A percentile compares a stretch with the other conserved stretches of the same genome.
These are phyloP conservation scores for Spatholobus suberectus DNA, from an alignment of 306 rosid genomes.

Conservation along the genomic window DNA sequence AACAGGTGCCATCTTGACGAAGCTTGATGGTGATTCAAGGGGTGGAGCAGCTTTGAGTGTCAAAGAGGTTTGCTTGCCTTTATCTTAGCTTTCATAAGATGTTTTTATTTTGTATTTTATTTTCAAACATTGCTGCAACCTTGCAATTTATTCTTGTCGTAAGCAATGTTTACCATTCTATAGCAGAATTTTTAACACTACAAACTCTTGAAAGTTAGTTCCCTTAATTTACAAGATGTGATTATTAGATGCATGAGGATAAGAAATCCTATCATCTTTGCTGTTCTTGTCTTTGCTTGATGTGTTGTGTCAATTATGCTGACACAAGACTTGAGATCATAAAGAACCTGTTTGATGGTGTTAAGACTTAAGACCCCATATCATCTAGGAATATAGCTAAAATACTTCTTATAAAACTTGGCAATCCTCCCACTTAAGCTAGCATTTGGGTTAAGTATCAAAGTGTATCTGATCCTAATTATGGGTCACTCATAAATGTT, in stretches of 20 bases:
- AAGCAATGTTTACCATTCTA: constrained; percentile 16
- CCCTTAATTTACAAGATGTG: background rate
- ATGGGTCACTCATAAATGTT: background rate
- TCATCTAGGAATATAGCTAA: background rate
- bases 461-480: background rate
- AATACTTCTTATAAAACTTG: background rate
- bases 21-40: constrained; percentile 99
- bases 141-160: constrained; percentile 15
- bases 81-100: constrained; percentile 14
- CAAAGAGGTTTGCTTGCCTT: constrained; percentile 73
- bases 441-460: background rate
- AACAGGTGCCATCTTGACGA: constrained; percentile 97
- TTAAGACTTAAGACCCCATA: background rate
- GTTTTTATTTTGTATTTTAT: constrained; percentile 30
- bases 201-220: constrained; percentile 29
- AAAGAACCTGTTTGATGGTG: constrained; percentile 22
- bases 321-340: constrained; percentile 17
- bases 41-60: constrained; percentile 99
- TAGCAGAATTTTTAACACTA: constrained; percentile 20
- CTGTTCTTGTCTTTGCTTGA: constrained; percentile 22
- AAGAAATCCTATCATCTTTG: constrained; percentile 8
- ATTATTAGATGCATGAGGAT: constrained; percentile 13
- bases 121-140: constrained; percentile 1
- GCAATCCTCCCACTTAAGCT: background rate
- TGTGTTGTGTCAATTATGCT: constrained; percentile 11